phyloP scores from a whole-genome alignment of 78 protist species.

The Creolimax fragrantissima region DNA sequence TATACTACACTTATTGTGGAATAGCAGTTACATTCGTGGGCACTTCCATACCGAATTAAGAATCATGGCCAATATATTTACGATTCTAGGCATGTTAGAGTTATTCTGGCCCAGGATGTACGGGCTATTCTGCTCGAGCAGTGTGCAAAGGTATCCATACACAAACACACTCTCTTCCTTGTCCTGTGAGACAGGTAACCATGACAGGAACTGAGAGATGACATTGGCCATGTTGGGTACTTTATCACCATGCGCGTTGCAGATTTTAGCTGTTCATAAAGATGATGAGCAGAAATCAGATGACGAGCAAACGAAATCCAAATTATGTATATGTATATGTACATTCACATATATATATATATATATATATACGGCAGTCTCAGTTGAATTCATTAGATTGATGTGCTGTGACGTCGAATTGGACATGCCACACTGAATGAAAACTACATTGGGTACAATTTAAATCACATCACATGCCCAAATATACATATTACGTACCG shows the following conservation, averaged over 20 bases:
- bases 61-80: background rate
- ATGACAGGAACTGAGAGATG: background rate
- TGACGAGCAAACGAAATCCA: background rate
- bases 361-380: background rate
- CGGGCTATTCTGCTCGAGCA: background rate
- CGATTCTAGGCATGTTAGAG: background rate
- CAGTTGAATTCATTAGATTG: no score
- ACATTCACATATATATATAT: background rate
- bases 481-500: constrained; percentile 31
- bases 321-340: background rate
- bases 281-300: background rate
- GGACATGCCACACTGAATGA: no score
- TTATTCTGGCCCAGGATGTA: background rate
- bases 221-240: background rate
- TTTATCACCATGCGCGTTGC: background rate
- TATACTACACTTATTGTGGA: no score
- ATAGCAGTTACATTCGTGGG: background rate
- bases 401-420: no score
- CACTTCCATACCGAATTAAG: background rate
- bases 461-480: background rate
- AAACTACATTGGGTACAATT: no score
- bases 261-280: background rate
- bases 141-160: background rate
- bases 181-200: background rate
- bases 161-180: background rate